phyloP scores from a whole-genome alignment of 176 grass and related monocot genomes.

The Musa schizocarpa region DNA sequence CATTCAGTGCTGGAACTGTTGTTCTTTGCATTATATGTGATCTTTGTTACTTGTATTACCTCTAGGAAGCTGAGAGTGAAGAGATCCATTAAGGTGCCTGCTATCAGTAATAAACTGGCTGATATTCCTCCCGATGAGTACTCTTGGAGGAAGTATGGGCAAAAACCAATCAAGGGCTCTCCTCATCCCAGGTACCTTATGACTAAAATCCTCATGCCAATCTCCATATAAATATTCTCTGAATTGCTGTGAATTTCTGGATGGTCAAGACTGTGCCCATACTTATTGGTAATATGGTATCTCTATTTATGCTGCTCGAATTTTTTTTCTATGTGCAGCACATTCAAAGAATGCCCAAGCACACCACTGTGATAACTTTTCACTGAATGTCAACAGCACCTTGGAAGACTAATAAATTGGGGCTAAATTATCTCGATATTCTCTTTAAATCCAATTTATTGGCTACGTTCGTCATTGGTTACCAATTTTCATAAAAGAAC shows the following conservation, averaged over 20 bases:
- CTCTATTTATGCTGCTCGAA: not conserved
- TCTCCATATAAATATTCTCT: not conserved
- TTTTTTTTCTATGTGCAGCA: not conserved
- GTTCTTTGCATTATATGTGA: not conserved
- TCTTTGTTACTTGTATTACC: constrained; percentile 1
- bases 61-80: constrained; percentile 85
- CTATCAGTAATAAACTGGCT: constrained; percentile 73
- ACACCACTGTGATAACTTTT: not conserved
- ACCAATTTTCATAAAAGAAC: not conserved
- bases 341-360: not conserved
- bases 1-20: not conserved
- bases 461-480: not conserved
- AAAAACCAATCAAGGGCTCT: constrained; percentile 96
- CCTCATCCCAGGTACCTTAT: constrained; percentile 63
- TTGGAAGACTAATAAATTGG: not conserved
- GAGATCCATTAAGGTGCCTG: constrained; percentile 63
- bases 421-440: not conserved
- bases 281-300: too few species aligned
- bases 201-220: not conserved
- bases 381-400: not conserved
- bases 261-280: not conserved
- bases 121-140: constrained; percentile 76
- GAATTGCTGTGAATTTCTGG: not conserved
- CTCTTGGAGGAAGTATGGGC: constrained; percentile 96
- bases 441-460: not conserved